Evolutionary conservation across 2,329 filamentous ascomycete genomes (phyloP), one percentile per base, ranked within the genome.

Genomic region (Alternaria atra): DNA sequence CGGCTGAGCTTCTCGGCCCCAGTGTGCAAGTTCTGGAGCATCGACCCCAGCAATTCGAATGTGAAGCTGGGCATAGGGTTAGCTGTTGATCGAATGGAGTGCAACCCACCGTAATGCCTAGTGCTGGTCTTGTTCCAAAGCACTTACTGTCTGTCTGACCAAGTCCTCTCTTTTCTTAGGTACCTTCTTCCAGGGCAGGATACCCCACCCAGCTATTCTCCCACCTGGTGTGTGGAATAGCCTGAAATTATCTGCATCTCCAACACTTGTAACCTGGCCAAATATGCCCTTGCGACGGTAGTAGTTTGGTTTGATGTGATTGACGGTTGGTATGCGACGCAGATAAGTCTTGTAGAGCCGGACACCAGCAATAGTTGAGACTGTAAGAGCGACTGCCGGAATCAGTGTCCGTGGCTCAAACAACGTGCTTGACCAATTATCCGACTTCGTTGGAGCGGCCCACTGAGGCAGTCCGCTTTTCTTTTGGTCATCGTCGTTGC

Each of bases 221-320:
- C 95, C 95, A n/a, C 94, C 94, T 0, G 95, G 95, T 0, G 93
- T 98, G 78, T 99, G 95, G 77, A 91, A 99, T 48, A 99, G 79
- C 69, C 95, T 91, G 78, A 99, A 97, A 76, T 94, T 94, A 79
- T 99, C 95, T 4, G 93, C 96, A 84, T 99, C 95, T 42, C 96
- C 95, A 25, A 99, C 95, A 69, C 91, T 93, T 12, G 94, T 97
- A 42, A 98, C 95, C 63, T 86, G 87, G 13, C 95, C 95, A 70
- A 94, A 91, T 42, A 99, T 75, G 68, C 88, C 94, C 69, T 91
- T 86, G 62, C 84, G 89, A 46, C 91, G 88, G 75, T 94, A 94
- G 74, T 90, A 90, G 10, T 84, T 82, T 2, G 92, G 91, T 48
- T 88, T 88, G 68, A 99, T 90, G 75, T 93, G 86, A 25, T 86